phyloP scores from a whole-genome alignment of 1,284 basidiomycete species.

The Prillingera fragicola region DNA sequence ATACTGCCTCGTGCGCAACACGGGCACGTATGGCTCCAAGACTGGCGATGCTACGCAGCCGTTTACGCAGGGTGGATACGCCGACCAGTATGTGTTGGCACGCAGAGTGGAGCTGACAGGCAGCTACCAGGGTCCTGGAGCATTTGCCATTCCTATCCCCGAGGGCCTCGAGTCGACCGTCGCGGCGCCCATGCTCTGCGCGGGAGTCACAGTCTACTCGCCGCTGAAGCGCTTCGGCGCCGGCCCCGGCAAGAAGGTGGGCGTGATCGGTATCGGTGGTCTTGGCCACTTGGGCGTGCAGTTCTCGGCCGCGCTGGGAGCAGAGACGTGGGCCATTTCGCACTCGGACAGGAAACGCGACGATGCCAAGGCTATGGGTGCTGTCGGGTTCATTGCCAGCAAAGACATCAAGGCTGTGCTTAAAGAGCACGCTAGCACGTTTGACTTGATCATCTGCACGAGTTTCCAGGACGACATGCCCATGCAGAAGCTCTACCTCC shows the following conservation, averaged over 20 bases:
- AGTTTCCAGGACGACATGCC: slow-evolving; percentile 36
- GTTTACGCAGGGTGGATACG: slow-evolving; percentile 21
- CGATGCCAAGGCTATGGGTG: slow-evolving; percentile 60
- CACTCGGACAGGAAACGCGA: slow-evolving; percentile 60
- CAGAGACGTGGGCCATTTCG: slow-evolving; percentile 62
- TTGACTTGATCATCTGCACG: slow-evolving; percentile 51
- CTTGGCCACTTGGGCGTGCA: slow-evolving; percentile 55
- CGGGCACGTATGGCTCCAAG: slow-evolving; percentile 17
- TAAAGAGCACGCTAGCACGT: slow-evolving; percentile 46
- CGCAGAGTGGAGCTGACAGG: slow-evolving; percentile 57
- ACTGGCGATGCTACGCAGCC: slow-evolving; percentile 18
- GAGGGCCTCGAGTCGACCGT: slow-evolving; percentile 55
- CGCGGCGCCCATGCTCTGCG: slow-evolving; percentile 55
- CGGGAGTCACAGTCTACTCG: slow-evolving; percentile 63
- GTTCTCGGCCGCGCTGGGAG: slow-evolving; percentile 58
- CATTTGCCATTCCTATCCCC: slow-evolving; percentile 65
- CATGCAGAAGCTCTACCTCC: slow-evolving; percentile 28
- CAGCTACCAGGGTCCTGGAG: slow-evolving; percentile 60
- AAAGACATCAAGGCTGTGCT: slow-evolving; percentile 44
- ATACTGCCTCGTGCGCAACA: slow-evolving; percentile 46
- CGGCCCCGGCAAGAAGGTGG: slow-evolving; percentile 60
- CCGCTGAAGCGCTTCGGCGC: slow-evolving; percentile 60
- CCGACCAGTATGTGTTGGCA: slow-evolving; percentile 29
- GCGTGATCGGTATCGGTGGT: slow-evolving; percentile 62
- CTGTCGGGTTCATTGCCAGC: slow-evolving; percentile 52